Evolutionary conservation across 306 rosid species (phyloP).

Genomic region (Pachyrhizus erosus): DNA sequence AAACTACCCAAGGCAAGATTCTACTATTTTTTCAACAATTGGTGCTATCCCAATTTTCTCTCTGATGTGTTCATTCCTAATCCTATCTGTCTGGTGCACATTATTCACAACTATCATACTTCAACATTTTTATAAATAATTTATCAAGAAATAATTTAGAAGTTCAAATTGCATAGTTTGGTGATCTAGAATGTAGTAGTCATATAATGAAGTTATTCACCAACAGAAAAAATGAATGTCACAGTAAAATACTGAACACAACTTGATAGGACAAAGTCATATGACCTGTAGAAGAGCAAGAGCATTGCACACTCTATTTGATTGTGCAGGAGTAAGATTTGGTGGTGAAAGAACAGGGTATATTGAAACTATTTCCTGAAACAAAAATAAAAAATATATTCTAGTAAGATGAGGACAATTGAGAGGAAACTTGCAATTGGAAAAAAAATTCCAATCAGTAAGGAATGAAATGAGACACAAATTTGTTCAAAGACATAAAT

Average conservation of each 20-base stretch:
- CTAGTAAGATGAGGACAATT: slow-evolving; percentile 12
- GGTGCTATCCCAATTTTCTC: not conserved
- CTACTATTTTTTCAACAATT: not conserved
- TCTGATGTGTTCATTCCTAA: not conserved
- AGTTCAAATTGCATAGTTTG: slow-evolving; percentile 1
- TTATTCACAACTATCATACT: too few species aligned
- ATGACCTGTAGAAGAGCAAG: slow-evolving; percentile 97
- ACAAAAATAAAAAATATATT: slow-evolving; percentile 37
- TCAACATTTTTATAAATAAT: slow-evolving; percentile 11
- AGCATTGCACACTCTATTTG: slow-evolving; percentile 97
- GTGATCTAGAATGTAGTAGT: slow-evolving; percentile 14
- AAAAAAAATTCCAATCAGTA: slow-evolving; percentile 14
- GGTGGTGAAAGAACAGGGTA: slow-evolving; percentile 97
- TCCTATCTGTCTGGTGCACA: too few species aligned
- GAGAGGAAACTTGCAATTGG: not conserved
- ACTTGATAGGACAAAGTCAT: slow-evolving; percentile 27
- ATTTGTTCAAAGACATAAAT: not conserved
- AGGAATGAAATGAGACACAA: slow-evolving; percentile 9
- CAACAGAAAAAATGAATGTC: slow-evolving; percentile 31
- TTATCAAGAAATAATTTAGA: not conserved
- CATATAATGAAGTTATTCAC: slow-evolving; percentile 24
- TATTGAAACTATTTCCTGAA: slow-evolving; percentile 93
- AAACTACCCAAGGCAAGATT: not conserved
- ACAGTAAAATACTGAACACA: slow-evolving; percentile 21
- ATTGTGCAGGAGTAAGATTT: slow-evolving; percentile 85